Conservation (phyloP, 352 stramenopile genomes). For the Pythium vanterpoolii region DNA sequence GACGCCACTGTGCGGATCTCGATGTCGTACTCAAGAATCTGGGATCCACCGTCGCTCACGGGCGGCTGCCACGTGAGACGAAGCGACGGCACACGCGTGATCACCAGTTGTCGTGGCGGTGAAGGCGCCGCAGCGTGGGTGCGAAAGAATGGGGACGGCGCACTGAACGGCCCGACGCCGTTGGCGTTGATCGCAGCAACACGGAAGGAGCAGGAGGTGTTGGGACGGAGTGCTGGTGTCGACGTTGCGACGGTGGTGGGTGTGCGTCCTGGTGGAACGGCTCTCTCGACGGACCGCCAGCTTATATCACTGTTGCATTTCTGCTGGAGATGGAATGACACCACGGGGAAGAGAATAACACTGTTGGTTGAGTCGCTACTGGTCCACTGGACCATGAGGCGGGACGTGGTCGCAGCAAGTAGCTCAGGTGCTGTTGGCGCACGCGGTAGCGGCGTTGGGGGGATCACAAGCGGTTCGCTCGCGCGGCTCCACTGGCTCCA, state of each 20-base stretch:
- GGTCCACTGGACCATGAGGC: constrained; percentile 44
- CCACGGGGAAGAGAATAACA: constrained; percentile 33
- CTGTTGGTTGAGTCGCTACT: constrained; percentile 3
- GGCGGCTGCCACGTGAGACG: constrained; percentile 39
- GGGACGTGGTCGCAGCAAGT: constrained; percentile 27
- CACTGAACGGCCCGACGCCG: constrained; percentile 49
- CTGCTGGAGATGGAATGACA: constrained; percentile 44
- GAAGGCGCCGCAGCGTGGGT: constrained; percentile 28
- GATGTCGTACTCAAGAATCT: constrained; percentile 36
- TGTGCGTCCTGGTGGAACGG: constrained; percentile 25
- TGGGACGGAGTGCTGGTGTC: constrained; percentile 23
- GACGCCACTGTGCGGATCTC: constrained; percentile 35
- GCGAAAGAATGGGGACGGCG: constrained; percentile 29
- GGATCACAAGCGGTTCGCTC: constrained; percentile 33
- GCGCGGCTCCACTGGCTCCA: constrained; percentile 59
- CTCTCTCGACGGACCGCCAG: constrained; percentile 41
- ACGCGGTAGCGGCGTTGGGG: constrained; percentile 34
- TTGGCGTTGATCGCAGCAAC: constrained; percentile 50
- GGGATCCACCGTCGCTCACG: constrained; percentile 23
- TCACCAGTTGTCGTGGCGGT: constrained; percentile 15
- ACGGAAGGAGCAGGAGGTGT: constrained; percentile 50
- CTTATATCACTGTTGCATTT: constrained; percentile 40
- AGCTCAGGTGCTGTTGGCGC: constrained; percentile 42
- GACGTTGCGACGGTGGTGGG: constrained; percentile 33
- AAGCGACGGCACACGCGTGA: constrained; percentile 26